A percentile compares a stretch with the other conserved stretches of the same genome.
Conservation (phyloP, 2,329 filamentous ascomycete species). For the Penicillium sp. region DNA sequence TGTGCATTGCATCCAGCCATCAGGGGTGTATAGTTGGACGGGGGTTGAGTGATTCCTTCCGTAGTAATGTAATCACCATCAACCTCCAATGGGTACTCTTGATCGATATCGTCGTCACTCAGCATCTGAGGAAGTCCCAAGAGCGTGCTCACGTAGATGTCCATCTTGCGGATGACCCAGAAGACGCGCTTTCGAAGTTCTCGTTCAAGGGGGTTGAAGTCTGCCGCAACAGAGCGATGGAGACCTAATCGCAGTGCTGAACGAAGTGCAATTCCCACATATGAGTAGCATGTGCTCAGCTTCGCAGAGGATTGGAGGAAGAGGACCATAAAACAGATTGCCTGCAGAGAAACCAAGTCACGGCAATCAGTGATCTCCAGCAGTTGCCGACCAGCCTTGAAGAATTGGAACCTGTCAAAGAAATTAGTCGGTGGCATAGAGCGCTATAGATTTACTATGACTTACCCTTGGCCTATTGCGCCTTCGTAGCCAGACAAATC, state of each 20-base stretch:
- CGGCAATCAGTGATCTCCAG: conserved; percentile 64
- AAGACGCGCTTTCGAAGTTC: conserved; percentile 68
- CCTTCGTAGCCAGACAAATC: conserved; percentile 48
- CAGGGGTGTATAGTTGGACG: conserved; percentile 54
- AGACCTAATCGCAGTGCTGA: conserved; percentile 75
- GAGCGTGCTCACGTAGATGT: conserved; percentile 51
- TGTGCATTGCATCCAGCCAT: conserved; percentile 62
- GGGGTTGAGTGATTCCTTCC: conserved; percentile 53
- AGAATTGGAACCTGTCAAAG: conserved; percentile 65
- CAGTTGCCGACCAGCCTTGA: conserved; percentile 64
- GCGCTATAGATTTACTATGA: background rate
- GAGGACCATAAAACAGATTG: conserved; percentile 74
- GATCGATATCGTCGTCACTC: conserved; percentile 51
- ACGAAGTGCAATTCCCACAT: conserved; percentile 73
- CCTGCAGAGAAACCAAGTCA: conserved; percentile 71
- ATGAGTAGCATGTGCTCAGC: conserved; percentile 75
- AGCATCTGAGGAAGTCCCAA: conserved; percentile 50
- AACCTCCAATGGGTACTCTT: conserved; percentile 47
- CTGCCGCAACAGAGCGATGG: conserved; percentile 68
- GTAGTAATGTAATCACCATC: conserved; percentile 49
- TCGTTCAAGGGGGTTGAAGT: conserved; percentile 68
- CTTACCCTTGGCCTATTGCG: conserved; percentile 57
- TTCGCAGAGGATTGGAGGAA: conserved; percentile 79
- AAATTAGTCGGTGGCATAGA: background rate
- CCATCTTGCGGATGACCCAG: conserved; percentile 52